phyloP scores from a whole-genome alignment of 345 rosid genomes.

The Triadica sebifera region DNA sequence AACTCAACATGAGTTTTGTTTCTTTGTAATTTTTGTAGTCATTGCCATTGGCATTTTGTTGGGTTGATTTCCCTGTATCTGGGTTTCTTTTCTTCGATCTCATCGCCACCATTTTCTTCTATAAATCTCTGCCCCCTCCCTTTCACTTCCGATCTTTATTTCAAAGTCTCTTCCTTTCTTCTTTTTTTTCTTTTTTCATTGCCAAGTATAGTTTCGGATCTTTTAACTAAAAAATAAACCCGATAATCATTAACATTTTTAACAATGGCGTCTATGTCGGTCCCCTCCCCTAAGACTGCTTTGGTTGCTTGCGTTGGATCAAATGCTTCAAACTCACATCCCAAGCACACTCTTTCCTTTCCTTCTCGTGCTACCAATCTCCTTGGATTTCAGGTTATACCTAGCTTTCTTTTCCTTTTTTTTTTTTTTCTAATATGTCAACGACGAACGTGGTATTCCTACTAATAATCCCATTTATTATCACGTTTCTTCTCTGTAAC shows the following conservation, averaged over 20 bases:
- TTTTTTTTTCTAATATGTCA: not conserved
- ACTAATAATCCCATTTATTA: no score
- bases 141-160: not conserved
- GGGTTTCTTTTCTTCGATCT: constrained; percentile 24
- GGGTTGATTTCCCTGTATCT: not conserved
- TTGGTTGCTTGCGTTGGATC: constrained; percentile 44
- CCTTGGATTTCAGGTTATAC: constrained; percentile 46
- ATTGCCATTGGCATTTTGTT: no score
- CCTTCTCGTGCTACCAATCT: constrained; percentile 17
- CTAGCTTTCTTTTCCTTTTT: not conserved
- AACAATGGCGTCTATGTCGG: constrained; percentile 56
- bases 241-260: not conserved
- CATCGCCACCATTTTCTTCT: constrained; percentile 31
- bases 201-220: not conserved
- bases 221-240: not conserved
- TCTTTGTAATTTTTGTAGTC: not conserved
- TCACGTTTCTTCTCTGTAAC: no score
- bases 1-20: not conserved
- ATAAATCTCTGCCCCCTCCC: not conserved
- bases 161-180: not conserved
- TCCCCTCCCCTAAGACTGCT: constrained; percentile 65
- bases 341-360: constrained; percentile 31
- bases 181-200: not conserved
- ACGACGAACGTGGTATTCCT: not conserved
- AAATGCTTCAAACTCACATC: constrained; percentile 28